Base-by-base conservation (phyloP, 768 basidiomycete species). In the Lactifluus pinguis region DNA sequence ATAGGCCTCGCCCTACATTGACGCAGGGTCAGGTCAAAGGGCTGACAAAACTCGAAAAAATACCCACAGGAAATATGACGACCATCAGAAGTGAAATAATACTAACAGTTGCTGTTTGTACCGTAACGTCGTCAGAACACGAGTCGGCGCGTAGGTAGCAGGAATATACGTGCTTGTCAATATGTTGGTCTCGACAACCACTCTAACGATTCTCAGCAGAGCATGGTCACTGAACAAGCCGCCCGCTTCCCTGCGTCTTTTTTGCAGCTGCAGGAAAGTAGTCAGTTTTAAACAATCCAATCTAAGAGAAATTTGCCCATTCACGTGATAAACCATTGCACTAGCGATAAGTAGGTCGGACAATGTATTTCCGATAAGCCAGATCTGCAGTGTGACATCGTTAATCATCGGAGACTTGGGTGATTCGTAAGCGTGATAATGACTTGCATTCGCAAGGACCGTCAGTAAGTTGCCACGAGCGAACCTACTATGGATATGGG, bases 151-250 rank as follows among this genome's bases (percentile, higher is more conserved):
- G n/a, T 15, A 5, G 29, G n/a, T 4, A 34, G 8, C 41, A 25
- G 49, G 21, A 14, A 21, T 32, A 14, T 14, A 55, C 60, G 32
- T 30, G 49, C 65, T 36, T 56, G 65, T 25, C 64, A 69, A 57
- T 3, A 60, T 21, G 51, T 69, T 70, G 2, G 66, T 69, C 55
- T 70, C 69, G n/a, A 70, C 44, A 10, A 65, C 64, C 49, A 70
- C 19, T 13, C 67, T 66, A 4, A 70, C 64, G 2, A 70, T 25
- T 2, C 25, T 25, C 25, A 25, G 25, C 25, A 25, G 25, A 25
- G 25, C 25, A 25, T 25, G 25, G 17, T n/a, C 17, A 19, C n/a
- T 25, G 38, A 39, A 32, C 10, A 10, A 5, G 15, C 49, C 17
- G 14, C 53, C 63, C 30, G 7, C 7, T 1, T 29, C 42, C 11